Evolutionary conservation across 2,329 filamentous ascomycete genomes (phyloP), one percentile per base, ranked within the genome.

Genomic region (Paecilomyces dactylethromorphus): DNA sequence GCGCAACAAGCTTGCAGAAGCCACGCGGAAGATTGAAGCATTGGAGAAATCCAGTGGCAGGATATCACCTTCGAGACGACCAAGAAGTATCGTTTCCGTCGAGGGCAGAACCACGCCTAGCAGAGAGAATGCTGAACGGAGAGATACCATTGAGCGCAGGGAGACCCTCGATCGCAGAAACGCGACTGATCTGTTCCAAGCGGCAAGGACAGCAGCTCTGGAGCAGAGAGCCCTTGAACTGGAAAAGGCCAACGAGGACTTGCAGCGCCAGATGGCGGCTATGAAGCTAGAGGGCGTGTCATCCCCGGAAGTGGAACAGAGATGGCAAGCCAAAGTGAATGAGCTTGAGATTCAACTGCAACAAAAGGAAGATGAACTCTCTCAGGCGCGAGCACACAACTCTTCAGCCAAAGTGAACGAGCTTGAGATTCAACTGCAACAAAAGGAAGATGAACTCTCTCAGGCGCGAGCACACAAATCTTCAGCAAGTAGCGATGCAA

Each of bases 181-280:
- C 15, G 71, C 63, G 18, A 63, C 71, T 49, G 75, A 77, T 59
- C 68, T 78, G 15, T 78, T 76, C 62, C 74, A 74, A 11, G 70
- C 68, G 0, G 76, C 76, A 35, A 76, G 75, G 56, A 69, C 72
- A 1, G 76, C 75, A 13, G 76, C 76, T 0, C 66, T 78, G 33
- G 74, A 78, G 61, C 76, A 78, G 56, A 69, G 75, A 13, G 71
- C 72, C 13, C 69, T 78, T 15, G 76, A 78, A 59, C 64, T 78
- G 2, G 76, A 78, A 59, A 56, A 54, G 13, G 57, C 61, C 59
- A 58, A 68, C 54, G 31, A 21, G 1, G 39, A 50, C 31, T n/a
- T 45, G 15, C 39, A 45, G 10, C 39, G 39, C 10, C 39, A 45
- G n/a, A 45, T 45, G 13, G 39, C 39, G 15, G 39, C 39, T 8